Conservation (phyloP, 2,329 filamentous ascomycete species). For the Exutisphaerella laricina region DNA sequence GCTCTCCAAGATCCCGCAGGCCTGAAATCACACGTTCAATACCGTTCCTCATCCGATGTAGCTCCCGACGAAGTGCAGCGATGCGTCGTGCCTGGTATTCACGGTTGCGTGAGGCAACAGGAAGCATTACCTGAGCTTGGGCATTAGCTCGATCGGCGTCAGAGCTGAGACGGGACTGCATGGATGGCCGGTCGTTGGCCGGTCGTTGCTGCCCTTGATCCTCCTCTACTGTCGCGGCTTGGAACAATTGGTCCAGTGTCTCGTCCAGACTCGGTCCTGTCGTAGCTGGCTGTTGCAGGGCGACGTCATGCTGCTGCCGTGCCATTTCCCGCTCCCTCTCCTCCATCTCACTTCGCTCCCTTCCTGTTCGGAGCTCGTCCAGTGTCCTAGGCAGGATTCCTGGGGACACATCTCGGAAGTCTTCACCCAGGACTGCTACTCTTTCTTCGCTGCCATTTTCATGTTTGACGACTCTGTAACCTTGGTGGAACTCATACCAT, state of each 20-base stretch:
- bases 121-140: constrained; percentile 27
- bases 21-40: constrained; percentile 36
- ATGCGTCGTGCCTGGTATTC: constrained; percentile 35
- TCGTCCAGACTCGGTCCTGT: constrained; percentile 31
- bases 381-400: constrained; percentile 44
- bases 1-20: constrained; percentile 34
- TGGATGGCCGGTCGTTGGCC: neutral
- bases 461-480: constrained; percentile 38
- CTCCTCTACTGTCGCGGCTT: constrained; percentile 28
- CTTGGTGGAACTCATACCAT: constrained; percentile 48
- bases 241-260: constrained; percentile 32
- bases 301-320: constrained; percentile 5
- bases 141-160: constrained; percentile 12
- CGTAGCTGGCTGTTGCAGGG: constrained; percentile 10
- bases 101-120: constrained; percentile 27
- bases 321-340: constrained; percentile 15
- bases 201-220: neutral
- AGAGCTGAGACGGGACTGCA: neutral
- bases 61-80: constrained; percentile 34
- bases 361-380: constrained; percentile 39
- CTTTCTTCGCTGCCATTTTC: constrained; percentile 42
- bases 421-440: constrained; percentile 45
- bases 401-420: constrained; percentile 42
- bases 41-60: constrained; percentile 35
- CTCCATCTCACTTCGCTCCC: constrained; percentile 27